Conservation (phyloP, 306 rosid species). For the Casuarina glauca region DNA sequence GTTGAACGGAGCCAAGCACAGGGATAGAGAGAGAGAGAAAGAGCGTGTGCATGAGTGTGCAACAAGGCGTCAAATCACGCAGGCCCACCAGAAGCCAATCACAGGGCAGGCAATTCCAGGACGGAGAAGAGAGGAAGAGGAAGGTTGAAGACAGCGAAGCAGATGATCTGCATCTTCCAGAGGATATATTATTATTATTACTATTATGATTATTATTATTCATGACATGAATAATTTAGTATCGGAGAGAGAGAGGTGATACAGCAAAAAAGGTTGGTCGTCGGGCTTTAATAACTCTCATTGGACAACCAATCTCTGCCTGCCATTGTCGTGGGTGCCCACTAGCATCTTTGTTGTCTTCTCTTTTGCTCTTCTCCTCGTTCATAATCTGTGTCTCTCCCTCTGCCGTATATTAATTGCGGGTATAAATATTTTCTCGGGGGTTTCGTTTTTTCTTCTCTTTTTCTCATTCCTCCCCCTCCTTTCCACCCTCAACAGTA, state of each 20-base stretch:
- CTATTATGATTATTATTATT: constrained; percentile 17
- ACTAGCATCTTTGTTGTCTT: constrained; percentile 56
- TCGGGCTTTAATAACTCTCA: constrained; percentile 29
- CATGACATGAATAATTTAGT: constrained; percentile 8
- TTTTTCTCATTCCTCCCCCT: not conserved
- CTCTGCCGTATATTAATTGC: not conserved
- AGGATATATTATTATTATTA: no score
- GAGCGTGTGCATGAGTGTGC: constrained; percentile 8
- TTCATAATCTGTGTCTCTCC: not conserved
- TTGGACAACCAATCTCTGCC: constrained; percentile 29
- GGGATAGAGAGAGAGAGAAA: not conserved
- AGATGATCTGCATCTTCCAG: constrained; percentile 21
- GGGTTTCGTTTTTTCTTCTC: not conserved
- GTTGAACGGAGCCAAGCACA: not conserved
- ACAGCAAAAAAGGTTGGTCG: constrained; percentile 42
- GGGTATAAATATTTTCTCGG: constrained; percentile 25
- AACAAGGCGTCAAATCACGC: constrained; percentile 24
- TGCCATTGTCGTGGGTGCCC: constrained; percentile 58
- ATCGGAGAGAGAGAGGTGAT: constrained; percentile 37
- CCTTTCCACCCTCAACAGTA: constrained; percentile 43
- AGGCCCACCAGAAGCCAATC: constrained; percentile 45
- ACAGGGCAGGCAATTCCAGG: constrained; percentile 31
- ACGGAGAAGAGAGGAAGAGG: constrained; percentile 21
- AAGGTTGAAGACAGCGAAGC: constrained; percentile 67
- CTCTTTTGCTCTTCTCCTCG: constrained; percentile 24